phyloP scores from a whole-genome alignment of 176 grass and related monocot species.

The Musa acuminata region DNA sequence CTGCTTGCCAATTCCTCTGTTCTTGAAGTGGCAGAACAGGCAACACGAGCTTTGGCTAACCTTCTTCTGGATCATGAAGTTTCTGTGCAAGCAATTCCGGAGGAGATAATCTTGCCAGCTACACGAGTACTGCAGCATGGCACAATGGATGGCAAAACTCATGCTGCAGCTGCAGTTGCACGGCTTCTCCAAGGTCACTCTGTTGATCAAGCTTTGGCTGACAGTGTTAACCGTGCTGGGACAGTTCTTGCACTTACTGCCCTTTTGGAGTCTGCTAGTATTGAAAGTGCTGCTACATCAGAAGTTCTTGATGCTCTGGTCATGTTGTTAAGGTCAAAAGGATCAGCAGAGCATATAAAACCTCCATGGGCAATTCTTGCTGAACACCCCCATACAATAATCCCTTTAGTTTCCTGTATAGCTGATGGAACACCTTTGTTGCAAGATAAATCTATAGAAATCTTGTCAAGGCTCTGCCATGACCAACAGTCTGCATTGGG shows the following conservation, averaged over 20 bases:
- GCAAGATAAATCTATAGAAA: constrained; percentile 97
- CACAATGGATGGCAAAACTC: constrained; percentile 83
- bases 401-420: constrained; percentile 87
- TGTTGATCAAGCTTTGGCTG: constrained; percentile 55
- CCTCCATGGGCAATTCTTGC: constrained; percentile 89
- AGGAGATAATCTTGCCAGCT: constrained; percentile 68
- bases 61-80: constrained; percentile 92
- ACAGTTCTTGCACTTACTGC: constrained; percentile 79
- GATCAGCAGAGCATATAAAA: constrained; percentile 56
- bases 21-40: constrained; percentile 89
- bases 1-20: constrained; percentile 60
- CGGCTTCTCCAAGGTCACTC: constrained; percentile 61
- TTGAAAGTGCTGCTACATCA: constrained; percentile 72
- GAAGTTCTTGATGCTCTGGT: constrained; percentile 96
- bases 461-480: constrained; percentile 72
- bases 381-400: constrained; percentile 88
- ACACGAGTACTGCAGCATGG: constrained; percentile 83
- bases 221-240: constrained; percentile 74
- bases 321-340: constrained; percentile 79
- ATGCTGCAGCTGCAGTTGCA: constrained; percentile 95
- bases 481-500: constrained; percentile 72
- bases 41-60: constrained; percentile 86
- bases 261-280: constrained; percentile 77
- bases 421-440: constrained; percentile 71
- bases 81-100: constrained; percentile 58